Percentiles rank a stretch among this genome's conserved stretches.
Conservation (phyloP, 2,329 filamentous ascomycete species). For the Microdochium paspali region DNA sequence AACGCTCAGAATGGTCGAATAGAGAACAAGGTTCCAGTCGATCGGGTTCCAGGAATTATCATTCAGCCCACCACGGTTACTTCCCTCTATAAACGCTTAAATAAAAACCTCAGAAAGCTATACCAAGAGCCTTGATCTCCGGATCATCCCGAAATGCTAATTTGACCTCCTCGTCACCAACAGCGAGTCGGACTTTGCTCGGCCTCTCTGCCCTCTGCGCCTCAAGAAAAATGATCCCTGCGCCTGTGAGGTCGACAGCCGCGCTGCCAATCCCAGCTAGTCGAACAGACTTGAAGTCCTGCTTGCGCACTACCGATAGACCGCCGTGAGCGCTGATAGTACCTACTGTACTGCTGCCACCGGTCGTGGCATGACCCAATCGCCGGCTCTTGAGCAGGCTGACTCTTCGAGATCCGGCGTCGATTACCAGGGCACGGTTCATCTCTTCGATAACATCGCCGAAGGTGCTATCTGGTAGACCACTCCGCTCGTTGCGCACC, state of each 20-base stretch:
- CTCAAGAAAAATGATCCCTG: constrained; percentile 81
- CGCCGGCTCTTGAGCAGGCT: constrained; percentile 41
- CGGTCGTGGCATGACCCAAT: neutral
- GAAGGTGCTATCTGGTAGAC: constrained; percentile 77
- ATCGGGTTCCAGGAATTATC: too few species aligned
- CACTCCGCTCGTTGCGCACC: constrained; percentile 69
- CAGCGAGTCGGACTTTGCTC: constrained; percentile 75
- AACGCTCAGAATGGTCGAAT: too few species aligned
- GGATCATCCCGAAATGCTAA: constrained; percentile 81
- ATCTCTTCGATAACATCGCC: constrained; percentile 87
- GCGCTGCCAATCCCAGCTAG: constrained; percentile 49
- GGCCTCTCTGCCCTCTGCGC: constrained; percentile 71
- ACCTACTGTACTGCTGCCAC: neutral
- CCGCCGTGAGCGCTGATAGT: too few species aligned
- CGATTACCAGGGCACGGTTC: constrained; percentile 55
- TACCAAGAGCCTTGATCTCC: constrained; percentile 72
- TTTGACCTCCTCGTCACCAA: constrained; percentile 85
- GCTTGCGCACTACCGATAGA: constrained; percentile 23
- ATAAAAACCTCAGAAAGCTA: constrained; percentile 26
- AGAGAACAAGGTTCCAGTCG: too few species aligned
- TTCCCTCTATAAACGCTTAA: constrained; percentile 1
- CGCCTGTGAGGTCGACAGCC: constrained; percentile 74
- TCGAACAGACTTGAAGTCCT: constrained; percentile 10
- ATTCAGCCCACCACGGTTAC: too few species aligned
- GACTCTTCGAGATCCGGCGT: constrained; percentile 49